Evolutionary conservation across 345 rosid species (phyloP).

Genomic region (Limnanthes douglasii): DNA sequence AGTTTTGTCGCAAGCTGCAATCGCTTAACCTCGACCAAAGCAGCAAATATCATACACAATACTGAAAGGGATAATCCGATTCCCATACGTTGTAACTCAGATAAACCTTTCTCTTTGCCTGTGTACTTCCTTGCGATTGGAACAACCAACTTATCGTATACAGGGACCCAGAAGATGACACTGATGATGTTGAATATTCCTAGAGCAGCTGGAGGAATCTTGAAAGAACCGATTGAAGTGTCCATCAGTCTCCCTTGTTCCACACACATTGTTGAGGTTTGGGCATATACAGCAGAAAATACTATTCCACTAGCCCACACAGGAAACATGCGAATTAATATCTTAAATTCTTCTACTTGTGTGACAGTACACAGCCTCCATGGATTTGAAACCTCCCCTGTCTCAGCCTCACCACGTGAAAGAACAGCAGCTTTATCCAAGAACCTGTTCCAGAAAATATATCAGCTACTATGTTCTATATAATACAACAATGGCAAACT

Average conservation of each 20-base stretch:
- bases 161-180: conserved; percentile 22
- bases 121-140: conserved; percentile 19
- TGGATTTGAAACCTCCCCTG: conserved; percentile 17
- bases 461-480: too few relatives aligned
- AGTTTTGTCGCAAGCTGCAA: conserved; percentile 20
- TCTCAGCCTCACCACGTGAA: conserved; percentile 15
- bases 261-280: conserved; percentile 62
- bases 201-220: conserved; percentile 45
- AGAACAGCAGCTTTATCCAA: conserved; percentile 67
- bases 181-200: conserved; percentile 13
- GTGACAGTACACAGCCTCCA: conserved; percentile 68
- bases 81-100: conserved; percentile 23
- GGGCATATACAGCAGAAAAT: conserved; percentile 43
- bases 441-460: too few relatives aligned
- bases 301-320: conserved; percentile 60
- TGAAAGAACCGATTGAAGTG: conserved; percentile 47
- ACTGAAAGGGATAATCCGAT: conserved; percentile 16
- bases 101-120: too few relatives aligned
- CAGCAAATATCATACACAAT: conserved; percentile 17
- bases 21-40: too few relatives aligned
- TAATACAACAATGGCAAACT: too few relatives aligned
- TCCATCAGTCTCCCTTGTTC: conserved; percentile 60
- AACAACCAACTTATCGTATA: conserved; percentile 16
- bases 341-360: conserved; percentile 61
- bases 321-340: conserved; percentile 42